Conservation (phyloP, 495 filamentous ascomycete genomes). For the Daldinia bambusicola region DNA sequence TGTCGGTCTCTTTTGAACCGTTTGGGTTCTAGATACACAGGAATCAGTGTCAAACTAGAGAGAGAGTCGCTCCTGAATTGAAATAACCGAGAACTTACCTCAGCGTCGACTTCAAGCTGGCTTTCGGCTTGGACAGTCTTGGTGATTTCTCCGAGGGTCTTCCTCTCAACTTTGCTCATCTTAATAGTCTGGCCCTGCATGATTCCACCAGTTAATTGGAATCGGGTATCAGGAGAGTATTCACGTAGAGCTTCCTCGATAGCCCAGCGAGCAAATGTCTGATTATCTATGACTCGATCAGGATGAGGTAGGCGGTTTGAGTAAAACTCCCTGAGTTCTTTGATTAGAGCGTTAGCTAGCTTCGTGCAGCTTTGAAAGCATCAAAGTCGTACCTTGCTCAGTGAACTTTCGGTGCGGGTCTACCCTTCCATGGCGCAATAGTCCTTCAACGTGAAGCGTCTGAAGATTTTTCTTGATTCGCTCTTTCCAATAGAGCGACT, state of each 20-base stretch:
- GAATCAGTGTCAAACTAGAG: background rate
- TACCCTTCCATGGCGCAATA: background rate
- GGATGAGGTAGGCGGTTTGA: slow-evolving; percentile 23
- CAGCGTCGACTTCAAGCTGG: slow-evolving; percentile 38
- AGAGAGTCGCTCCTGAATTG: background rate
- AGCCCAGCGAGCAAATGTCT: slow-evolving; percentile 23
- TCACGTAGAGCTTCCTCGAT: slow-evolving; percentile 30
- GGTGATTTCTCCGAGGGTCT: slow-evolving; percentile 14
- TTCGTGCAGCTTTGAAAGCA: background rate
- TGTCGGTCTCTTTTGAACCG: slow-evolving; percentile 8
- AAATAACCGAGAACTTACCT: slow-evolving; percentile 14
- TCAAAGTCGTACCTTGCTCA: background rate
- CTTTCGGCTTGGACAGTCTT: slow-evolving; percentile 28
- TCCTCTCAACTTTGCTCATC: background rate
- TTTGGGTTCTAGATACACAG: slow-evolving; percentile 15
- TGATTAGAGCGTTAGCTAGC: slow-evolving; percentile 5
- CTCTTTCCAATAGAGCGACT: background rate
- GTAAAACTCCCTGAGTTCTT: slow-evolving; percentile 32
- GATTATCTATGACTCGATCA: slow-evolving; percentile 8
- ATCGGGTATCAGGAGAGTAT: slow-evolving; percentile 20
- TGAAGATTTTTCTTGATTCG: background rate
- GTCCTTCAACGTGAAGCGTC: background rate
- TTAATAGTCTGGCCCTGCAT: slow-evolving; percentile 35
- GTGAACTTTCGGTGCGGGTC: slow-evolving; percentile 6
- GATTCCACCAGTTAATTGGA: slow-evolving; percentile 25